Evolutionary conservation across 2,329 filamentous ascomycete genomes (phyloP).

Genomic region (Xylaria sp.): DNA sequence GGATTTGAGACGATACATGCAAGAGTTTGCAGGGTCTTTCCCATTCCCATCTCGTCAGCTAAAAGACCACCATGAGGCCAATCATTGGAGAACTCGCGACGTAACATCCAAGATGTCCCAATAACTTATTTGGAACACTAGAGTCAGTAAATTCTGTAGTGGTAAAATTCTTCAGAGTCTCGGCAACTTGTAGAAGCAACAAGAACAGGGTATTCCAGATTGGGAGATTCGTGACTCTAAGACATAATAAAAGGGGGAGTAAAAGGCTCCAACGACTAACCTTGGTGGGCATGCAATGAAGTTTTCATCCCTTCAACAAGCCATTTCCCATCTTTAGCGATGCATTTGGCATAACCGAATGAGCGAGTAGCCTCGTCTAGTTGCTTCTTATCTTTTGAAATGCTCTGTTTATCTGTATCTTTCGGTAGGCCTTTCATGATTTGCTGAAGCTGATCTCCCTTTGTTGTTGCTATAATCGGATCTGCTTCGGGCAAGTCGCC

Average conservation of each 20-base stretch:
- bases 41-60: slow-evolving; percentile 36
- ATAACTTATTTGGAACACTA: too few relatives aligned
- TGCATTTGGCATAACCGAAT: slow-evolving; percentile 19
- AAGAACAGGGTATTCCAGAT: too few relatives aligned
- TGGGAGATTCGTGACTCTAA: too few relatives aligned
- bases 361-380: slow-evolving; percentile 21
- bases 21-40: slow-evolving; percentile 30
- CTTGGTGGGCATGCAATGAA: slow-evolving; percentile 22
- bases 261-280: too few relatives aligned
- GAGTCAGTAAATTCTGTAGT: too few relatives aligned
- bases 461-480: slow-evolving; percentile 18
- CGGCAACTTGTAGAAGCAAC: too few relatives aligned
- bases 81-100: slow-evolving; percentile 18
- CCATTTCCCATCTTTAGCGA: slow-evolving; percentile 29
- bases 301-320: slow-evolving; percentile 28
- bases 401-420: not conserved
- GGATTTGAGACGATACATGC: slow-evolving; percentile 27
- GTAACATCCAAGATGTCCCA: slow-evolving; percentile 29
- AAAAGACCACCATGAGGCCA: slow-evolving; percentile 30
- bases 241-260: too few relatives aligned
- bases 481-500: slow-evolving; percentile 17
- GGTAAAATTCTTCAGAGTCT: too few relatives aligned
- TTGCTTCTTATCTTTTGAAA: slow-evolving; percentile 20
- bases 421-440: slow-evolving; percentile 20
- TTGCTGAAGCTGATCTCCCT: slow-evolving; percentile 22